phyloP scores from a whole-genome alignment of 768 basidiomycete species.

The Coprinellus aureogranulatus region DNA sequence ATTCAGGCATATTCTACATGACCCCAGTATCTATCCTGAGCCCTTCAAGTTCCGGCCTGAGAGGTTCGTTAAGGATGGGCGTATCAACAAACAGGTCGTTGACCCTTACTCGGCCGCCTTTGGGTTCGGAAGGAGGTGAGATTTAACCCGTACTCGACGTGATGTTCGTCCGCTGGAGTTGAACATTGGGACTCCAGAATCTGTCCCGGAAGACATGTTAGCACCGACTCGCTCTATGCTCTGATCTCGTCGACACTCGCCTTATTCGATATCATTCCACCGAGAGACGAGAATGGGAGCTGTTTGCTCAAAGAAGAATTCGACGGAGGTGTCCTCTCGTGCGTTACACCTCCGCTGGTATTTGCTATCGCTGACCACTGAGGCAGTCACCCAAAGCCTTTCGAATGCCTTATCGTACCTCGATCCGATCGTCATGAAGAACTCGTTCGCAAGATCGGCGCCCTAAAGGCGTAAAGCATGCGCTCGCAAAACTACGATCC shows the following conservation, averaged over 20 bases:
- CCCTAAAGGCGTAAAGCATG: no score
- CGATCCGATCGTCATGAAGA: background rate
- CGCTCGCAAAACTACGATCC: no score
- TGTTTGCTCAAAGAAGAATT: slow-evolving; percentile 2
- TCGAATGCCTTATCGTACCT: slow-evolving; percentile 5
- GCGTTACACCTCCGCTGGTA: background rate
- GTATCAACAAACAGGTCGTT: slow-evolving; percentile 21
- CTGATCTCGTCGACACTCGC: slow-evolving; percentile 9
- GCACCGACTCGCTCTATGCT: background rate
- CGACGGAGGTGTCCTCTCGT: background rate
- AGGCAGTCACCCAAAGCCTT: slow-evolving; percentile 2
- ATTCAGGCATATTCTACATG: slow-evolving; percentile 21
- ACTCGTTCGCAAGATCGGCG: no score
- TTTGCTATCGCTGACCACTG: background rate
- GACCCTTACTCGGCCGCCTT: slow-evolving; percentile 22
- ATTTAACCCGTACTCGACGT: background rate
- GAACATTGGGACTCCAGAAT: background rate
- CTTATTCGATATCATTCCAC: slow-evolving; percentile 15
- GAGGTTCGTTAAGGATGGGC: slow-evolving; percentile 17
- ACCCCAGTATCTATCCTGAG: slow-evolving; percentile 16
- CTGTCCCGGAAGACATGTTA: slow-evolving; percentile 6
- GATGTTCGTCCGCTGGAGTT: no score
- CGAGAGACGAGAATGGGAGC: slow-evolving; percentile 9
- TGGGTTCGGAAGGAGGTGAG: slow-evolving; percentile 30
- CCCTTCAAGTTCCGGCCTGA: slow-evolving; percentile 18